These are phyloP conservation scores for Silene noctiflora DNA, from an alignment of 179 eudicot genomes.

Conservation along the genomic window DNA sequence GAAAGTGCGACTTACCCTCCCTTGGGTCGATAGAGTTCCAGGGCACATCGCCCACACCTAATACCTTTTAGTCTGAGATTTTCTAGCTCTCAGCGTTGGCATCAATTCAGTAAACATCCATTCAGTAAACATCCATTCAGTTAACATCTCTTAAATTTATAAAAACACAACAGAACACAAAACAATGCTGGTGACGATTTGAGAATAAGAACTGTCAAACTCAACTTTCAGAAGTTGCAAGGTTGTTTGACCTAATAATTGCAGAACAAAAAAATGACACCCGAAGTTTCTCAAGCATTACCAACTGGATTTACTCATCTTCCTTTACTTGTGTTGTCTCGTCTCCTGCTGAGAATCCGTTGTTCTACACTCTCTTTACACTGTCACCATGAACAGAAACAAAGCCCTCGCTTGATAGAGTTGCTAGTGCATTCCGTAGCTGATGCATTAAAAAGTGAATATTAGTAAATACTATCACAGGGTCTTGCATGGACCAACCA, in stretches of 20 bases:
- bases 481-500: background rate
- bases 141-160: background rate
- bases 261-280: background rate
- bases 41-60: too few species aligned
- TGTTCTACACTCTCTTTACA: slow-evolving; percentile 55
- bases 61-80: too few species aligned
- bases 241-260: background rate
- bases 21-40: too few species aligned
- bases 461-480: slow-evolving; percentile 13
- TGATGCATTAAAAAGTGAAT: slow-evolving; percentile 27
- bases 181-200: background rate
- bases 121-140: background rate
- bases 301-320: background rate
- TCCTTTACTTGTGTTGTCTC: background rate
- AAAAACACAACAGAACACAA: background rate
- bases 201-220: background rate
- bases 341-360: background rate
- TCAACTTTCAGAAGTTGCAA: background rate
- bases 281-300: background rate
- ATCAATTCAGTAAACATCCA: too few species aligned
- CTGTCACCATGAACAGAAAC: slow-evolving; percentile 66
- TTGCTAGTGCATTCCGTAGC: slow-evolving; percentile 63
- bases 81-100: too few species aligned
- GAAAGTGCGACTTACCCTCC: too few species aligned
- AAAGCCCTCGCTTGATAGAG: slow-evolving; percentile 65